phyloP scores from a whole-genome alignment of 805 yeast species.

The Ogataea salicorniae region DNA sequence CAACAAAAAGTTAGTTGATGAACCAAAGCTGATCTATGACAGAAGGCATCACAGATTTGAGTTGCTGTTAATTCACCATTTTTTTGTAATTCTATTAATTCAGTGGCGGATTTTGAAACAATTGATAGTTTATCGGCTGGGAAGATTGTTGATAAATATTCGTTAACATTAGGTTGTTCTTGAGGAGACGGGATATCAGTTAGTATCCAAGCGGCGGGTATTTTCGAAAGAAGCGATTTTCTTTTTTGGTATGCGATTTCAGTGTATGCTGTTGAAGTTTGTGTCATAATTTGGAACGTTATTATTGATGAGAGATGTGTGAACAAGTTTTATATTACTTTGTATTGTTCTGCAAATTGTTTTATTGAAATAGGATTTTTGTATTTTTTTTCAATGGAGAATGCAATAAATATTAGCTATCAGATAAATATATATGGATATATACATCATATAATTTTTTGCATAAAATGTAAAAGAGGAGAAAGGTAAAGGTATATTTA shows the following conservation, averaged over 20 bases:
- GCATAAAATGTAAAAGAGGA: no score
- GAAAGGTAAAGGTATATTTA: no score
- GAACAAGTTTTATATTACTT: no score
- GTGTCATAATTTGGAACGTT: no score
- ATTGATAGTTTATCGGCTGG: conserved; percentile 21
- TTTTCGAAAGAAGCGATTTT: conserved; percentile 15
- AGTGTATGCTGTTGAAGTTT: conserved; percentile 12
- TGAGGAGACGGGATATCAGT: conserved; percentile 24
- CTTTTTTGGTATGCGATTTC: conserved; percentile 19
- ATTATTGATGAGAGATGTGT: no score
- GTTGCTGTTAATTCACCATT: conserved; percentile 30
- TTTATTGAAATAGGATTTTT: no score
- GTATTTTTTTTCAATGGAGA: no score
- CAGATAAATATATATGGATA: no score
- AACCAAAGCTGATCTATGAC: conserved; percentile 37
- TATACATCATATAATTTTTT: no score
- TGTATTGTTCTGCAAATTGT: no score
- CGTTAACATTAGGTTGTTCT: conserved; percentile 22
- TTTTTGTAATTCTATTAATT: conserved; percentile 25
- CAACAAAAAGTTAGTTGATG: conserved; percentile 41
- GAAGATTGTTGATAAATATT: conserved; percentile 18
- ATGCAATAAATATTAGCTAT: no score
- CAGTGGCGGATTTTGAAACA: conserved; percentile 17
- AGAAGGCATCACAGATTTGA: conserved; percentile 35
- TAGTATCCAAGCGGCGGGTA: conserved; percentile 30